Evolutionary conservation across 371 early-diverging fungal genomes (phyloP), one percentile per base, ranked within the genome.

Genomic region (Coemansia sp.): DNA sequence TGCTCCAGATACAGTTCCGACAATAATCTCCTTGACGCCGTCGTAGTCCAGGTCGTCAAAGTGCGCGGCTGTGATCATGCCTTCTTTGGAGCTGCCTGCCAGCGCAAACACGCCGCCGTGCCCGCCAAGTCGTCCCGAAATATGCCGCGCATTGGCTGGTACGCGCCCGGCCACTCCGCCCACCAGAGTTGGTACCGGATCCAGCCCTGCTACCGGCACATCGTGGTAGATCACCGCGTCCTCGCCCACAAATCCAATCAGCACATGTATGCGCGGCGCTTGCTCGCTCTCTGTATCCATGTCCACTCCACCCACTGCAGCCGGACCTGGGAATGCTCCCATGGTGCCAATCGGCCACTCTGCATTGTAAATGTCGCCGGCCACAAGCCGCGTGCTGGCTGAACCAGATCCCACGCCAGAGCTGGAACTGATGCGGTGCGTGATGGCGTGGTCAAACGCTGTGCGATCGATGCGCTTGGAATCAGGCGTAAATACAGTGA

Each of bases 11-110:
- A 89, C 89, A 0, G 90, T 91, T 1, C 90, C 91, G 26, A 89
- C 83, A 37, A 91, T 56, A 14, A 91, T 78, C 68, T 91, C 91
- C 42, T 83, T 81, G 45, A 80, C 79, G 3, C 90, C 91, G 76
- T 88, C 87, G 84, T 85, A 89, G 59, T 90, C 89, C 11, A 90
- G 84, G 62, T 91, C 91, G 82, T 87, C 85, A 18, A 85, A 86
- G 79, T 89, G 87, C 1, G 88, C 87, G 14, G 88, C 84, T 26
- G 89, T 71, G 3, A 89, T 64, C 58, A 78, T 31, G 26, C 78
- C 78, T 22, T 77, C 78, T 16, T 42, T 56, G 5, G 71, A 61
- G 48, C 78, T 78, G 16, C 68, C 72, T 4, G 67, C 48, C 63
- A 78, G 64, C 48, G 78, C 29, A 21, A 71, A 78, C 29, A 78